A percentile compares a stretch with the other conserved stretches of the same genome.
These are phyloP conservation scores for Neurospora pannonica DNA, from an alignment of 495 filamentous ascomycete genomes.

Conservation along the genomic window DNA sequence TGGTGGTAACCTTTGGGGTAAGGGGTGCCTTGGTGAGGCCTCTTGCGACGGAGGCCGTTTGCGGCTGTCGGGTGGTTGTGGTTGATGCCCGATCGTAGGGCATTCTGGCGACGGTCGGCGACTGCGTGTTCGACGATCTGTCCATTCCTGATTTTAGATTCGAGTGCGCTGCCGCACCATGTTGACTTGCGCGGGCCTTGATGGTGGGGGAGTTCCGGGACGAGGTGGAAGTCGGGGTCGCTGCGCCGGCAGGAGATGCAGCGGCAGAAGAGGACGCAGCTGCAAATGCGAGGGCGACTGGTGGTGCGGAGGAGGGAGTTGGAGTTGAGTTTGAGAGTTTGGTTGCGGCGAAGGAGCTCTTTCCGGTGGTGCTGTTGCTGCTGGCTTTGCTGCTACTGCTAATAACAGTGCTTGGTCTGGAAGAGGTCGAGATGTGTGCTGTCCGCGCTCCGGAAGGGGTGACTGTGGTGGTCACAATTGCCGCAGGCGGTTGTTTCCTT, in stretches of 20 bases:
- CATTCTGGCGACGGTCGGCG: conserved; percentile 14
- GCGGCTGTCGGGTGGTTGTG: conserved; percentile 23
- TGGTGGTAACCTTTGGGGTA: conserved; percentile 37
- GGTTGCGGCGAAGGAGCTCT: background rate
- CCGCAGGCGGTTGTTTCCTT: conserved; percentile 18
- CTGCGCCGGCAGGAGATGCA: background rate
- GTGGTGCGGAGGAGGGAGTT: conserved; percentile 11
- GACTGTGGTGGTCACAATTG: conserved; percentile 22
- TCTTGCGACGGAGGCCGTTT: conserved; percentile 32
- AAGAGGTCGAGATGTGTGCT: conserved; percentile 21
- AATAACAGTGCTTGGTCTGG: background rate
- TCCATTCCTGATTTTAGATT: background rate
- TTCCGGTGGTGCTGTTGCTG: background rate
- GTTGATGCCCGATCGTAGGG: conserved; percentile 18
- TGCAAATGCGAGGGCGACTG: background rate
- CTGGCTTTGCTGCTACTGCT: conserved; percentile 3
- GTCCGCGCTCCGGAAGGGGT: conserved; percentile 15
- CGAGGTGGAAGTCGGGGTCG: background rate
- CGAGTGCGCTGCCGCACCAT: conserved; percentile 1
- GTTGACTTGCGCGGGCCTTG: background rate
- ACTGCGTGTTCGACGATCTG: background rate
- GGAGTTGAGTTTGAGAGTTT: background rate
- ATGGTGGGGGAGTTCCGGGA: background rate
- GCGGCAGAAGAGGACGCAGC: background rate
- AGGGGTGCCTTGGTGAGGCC: conserved; percentile 30